Base-by-base conservation (phyloP, 202 grass and related monocot genomes). In the Digitaria exilis region DNA sequence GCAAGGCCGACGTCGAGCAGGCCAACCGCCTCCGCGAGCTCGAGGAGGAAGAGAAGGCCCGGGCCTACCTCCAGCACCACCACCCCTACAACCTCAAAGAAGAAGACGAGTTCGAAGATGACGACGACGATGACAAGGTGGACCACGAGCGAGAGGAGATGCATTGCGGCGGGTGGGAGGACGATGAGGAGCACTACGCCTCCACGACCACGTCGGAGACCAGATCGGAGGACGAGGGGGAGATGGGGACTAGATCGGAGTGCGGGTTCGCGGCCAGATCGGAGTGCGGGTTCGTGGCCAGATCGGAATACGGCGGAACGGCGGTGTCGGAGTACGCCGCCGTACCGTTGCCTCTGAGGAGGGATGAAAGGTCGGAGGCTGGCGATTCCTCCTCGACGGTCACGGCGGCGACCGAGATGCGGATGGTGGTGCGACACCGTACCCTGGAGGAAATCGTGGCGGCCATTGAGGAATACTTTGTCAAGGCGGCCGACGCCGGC, bases 391-490 rank as follows among this genome's bases (percentile, higher is more conserved):
- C 87, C 19, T 88, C 93, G 34, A 89, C 89, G 1, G 77, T 89
- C 73, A 84, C 89, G 58, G 87, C 86, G 1, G 65, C 75, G 8
- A 35, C 72, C 7, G 91, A 93, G 87, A 87, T 95, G 78, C 67
- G 89, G n/a, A 83, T 93, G 69, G 91, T 91, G 64, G 87, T 99
- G 74, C 90, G 91, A 62, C 96, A 99, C 81, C 87, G 86, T 69
- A 92, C 91, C 3, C 87, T 99, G 34, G 75, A 85, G 0, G 96
- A 99, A 86, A 99, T 99, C 44, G 87, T 89, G 25, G 89, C 89
- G 1, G 88, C 93, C 68, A 92, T 99, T 24, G 89, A 99, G 89
- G 93, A 96, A 71, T 94, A 89, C 87, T 99, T 99, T 39, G 52
- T 93, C 34, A 96, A 92, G 81, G 96, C 91, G 0, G 93, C 93